A percentile compares a stretch with the other conserved stretches of the same genome.
phyloP scores from a whole-genome alignment of 2,329 filamentous ascomycete species.

The Botrytis cinerea region DNA sequence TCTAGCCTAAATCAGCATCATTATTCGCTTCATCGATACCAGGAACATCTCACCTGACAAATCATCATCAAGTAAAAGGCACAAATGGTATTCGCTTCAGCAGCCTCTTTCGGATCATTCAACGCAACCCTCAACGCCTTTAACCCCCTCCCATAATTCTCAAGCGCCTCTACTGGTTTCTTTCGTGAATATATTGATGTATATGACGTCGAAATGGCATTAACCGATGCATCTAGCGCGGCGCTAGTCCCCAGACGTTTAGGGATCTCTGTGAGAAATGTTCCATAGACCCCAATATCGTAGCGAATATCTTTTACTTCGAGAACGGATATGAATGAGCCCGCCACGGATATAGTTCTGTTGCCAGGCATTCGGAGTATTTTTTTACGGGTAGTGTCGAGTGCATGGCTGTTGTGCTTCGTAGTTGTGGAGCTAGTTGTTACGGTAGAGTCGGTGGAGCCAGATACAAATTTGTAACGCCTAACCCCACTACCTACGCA shows the following conservation, averaged over 20 bases:
- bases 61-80: conserved; percentile 23
- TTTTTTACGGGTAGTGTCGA: background rate
- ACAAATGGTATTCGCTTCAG: conserved; percentile 13
- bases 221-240: conserved; percentile 3
- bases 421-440: background rate
- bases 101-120: conserved; percentile 11
- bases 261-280: background rate
- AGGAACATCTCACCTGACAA: background rate
- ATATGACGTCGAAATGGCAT: background rate
- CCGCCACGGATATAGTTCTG: too few relatives aligned
- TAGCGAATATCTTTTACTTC: conserved; percentile 13
- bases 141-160: background rate
- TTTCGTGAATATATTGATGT: background rate
- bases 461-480: conserved; percentile 3
- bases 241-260: background rate
- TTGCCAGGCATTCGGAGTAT: background rate
- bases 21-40: too few relatives aligned
- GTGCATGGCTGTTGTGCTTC: background rate
- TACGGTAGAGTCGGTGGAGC: background rate
- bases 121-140: conserved; percentile 2
- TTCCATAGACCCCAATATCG: background rate
- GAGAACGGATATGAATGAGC: background rate
- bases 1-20: background rate
- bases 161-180: background rate
- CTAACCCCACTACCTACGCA: background rate